phyloP scores from a whole-genome alignment of 1,284 basidiomycete species.

The Golubevia pallescens region DNA sequence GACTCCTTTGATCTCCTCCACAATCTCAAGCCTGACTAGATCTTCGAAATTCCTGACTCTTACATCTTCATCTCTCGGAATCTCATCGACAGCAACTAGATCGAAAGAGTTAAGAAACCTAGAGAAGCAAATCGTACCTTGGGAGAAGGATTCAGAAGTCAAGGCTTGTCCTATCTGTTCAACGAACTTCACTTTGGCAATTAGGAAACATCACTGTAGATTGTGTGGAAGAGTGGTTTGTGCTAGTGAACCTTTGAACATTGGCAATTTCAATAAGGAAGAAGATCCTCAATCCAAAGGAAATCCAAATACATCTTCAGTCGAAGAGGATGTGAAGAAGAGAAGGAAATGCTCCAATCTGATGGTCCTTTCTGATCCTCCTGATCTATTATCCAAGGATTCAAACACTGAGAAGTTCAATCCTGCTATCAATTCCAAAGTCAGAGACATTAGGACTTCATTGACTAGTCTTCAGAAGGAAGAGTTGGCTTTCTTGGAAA shows the following conservation, averaged over 20 bases:
- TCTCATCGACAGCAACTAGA: not conserved
- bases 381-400: no score
- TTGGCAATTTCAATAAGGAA: not conserved
- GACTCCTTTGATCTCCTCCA: not conserved
- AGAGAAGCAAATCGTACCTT: not conserved
- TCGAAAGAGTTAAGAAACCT: not conserved
- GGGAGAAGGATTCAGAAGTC: not conserved
- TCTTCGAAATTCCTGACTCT: not conserved
- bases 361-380: not conserved
- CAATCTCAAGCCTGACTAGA: not conserved
- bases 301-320: not conserved
- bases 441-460: not conserved
- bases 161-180: not conserved
- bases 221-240: slow-evolving; percentile 55
- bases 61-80: not conserved
- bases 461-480: not conserved
- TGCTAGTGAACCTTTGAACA: slow-evolving; percentile 13
- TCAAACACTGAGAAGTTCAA: no score
- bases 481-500: not conserved
- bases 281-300: slow-evolving; percentile 1
- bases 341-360: not conserved
- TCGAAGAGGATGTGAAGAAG: not conserved
- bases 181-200: slow-evolving; percentile 45
- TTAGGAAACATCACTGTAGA: slow-evolving; percentile 60
- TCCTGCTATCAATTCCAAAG: no score